A percentile compares a stretch with the other conserved stretches of the same genome.
phyloP scores from a whole-genome alignment of 768 basidiomycete species.

The Lactarius vividus region DNA sequence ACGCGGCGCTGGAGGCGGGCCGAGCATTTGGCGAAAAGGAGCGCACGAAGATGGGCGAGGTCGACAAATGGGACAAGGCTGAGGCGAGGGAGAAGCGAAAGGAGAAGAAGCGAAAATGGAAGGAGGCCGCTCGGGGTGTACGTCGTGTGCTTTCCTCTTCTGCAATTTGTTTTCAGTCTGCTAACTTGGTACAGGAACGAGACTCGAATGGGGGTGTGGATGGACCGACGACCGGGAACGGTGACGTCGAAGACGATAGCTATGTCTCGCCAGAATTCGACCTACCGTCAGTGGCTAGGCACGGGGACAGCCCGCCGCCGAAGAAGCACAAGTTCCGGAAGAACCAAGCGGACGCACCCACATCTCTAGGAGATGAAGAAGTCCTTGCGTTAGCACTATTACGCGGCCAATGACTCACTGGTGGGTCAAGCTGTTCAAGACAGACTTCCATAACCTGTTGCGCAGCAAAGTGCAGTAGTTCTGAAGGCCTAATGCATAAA shows the following conservation, averaged over 20 bases:
- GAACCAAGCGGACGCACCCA: constrained; percentile 17
- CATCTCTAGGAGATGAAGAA: constrained; percentile 51
- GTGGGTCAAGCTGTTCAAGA: too few relatives aligned
- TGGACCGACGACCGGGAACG: constrained; percentile 38
- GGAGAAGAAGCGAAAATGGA: constrained; percentile 91
- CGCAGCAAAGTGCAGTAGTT: background rate
- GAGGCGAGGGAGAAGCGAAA: constrained; percentile 83
- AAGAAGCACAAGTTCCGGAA: constrained; percentile 35
- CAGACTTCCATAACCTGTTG: background rate
- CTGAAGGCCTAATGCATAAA: background rate
- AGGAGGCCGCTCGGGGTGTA: constrained; percentile 59
- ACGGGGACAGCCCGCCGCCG: constrained; percentile 33
- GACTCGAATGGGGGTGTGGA: constrained; percentile 31
- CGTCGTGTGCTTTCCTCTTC: background rate
- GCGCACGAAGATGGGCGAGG: constrained; percentile 63
- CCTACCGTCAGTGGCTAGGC: constrained; percentile 39
- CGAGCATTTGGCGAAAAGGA: constrained; percentile 71
- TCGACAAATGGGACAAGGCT: constrained; percentile 74
- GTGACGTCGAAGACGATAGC: constrained; percentile 51
- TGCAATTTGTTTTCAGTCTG: background rate
- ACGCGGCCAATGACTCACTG: constrained; percentile 33
- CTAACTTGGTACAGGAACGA: constrained; percentile 14
- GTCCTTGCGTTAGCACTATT: constrained; percentile 64
- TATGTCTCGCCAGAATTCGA: constrained; percentile 74
- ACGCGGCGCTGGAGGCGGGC: constrained; percentile 63